Conservation (phyloP, 371 early-diverging fungal species). For the Mucor mucedo region DNA sequence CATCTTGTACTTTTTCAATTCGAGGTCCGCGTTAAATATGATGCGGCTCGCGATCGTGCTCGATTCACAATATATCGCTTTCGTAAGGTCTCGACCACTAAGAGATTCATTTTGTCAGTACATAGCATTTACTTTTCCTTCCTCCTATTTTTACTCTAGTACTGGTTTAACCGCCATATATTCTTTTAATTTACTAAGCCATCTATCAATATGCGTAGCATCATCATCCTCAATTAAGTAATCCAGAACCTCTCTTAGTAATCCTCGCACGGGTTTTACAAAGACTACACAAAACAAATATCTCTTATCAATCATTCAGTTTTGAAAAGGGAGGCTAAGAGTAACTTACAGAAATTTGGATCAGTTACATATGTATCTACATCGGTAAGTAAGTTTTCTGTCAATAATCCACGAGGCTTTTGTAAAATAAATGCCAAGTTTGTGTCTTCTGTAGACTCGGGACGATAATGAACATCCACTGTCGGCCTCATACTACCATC, state of each 20-base stretch:
- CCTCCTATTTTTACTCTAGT: not conserved
- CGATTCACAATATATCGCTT: constrained; percentile 17
- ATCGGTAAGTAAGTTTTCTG: not conserved
- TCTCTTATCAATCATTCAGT: no score
- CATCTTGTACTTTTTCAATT: not conserved
- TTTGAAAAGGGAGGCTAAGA: no score
- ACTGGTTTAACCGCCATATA: constrained; percentile 2
- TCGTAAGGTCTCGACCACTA: constrained; percentile 7
- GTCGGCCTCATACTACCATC: constrained; percentile 20
- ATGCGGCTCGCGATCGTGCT: constrained; percentile 21
- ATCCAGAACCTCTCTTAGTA: constrained; percentile 22
- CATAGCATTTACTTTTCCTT: not conserved
- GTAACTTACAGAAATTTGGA: constrained; percentile 23
- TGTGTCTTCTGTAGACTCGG: constrained; percentile 14
- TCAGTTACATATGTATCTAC: constrained; percentile 15
- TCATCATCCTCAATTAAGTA: constrained; percentile 27
- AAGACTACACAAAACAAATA: constrained; percentile 23
- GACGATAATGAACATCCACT: constrained; percentile 25
- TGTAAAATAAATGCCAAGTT: constrained; percentile 20
- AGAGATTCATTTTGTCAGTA: not conserved
- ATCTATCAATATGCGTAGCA: constrained; percentile 4
- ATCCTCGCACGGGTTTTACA: constrained; percentile 17
- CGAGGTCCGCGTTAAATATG: constrained; percentile 18
- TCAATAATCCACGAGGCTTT: constrained; percentile 17
- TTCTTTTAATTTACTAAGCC: constrained; percentile 11